Evolutionary conservation across 495 filamentous ascomycete species (phyloP), one percentile per base, ranked within the genome.

Genomic region (Penicillium riverlandense): DNA sequence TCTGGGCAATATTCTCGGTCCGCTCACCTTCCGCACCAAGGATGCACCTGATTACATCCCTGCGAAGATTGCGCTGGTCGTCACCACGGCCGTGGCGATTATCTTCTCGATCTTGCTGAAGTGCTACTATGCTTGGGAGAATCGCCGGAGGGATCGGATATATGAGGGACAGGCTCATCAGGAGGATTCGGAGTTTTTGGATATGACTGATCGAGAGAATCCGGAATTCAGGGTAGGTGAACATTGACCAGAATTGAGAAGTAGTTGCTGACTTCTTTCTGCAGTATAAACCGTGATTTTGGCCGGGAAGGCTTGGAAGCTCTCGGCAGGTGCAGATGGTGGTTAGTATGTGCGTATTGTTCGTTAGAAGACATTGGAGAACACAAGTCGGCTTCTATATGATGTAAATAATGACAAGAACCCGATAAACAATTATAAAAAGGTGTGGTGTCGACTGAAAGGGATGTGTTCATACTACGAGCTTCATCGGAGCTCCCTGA

Each of bases 51-150:
- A 75, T 7, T 84, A 79, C 48, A 70, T 67, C 11, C 79, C 80
- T 0, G 82, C 82, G 9, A 85, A 85, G 63, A 74, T 84, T 37
- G 66, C 77, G 1, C 67, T 84, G 10, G 55, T 79, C 9, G 74
- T 64, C 2, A 74, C 70, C 1, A 63, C 69, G 33, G 57, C 66
- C 2, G 67, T 63, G 0, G 68, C 63, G 11, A 69, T 66, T 22
- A 35, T 71, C 0, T 51, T 71, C 16, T 48, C 66, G 1, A 10
- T 62, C 13, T 14, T 70, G 1, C 48, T 78, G 34, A 55, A 60
- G 8, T 34, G 34, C 0, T 74, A 73, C 40, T 77, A 78, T 52
- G 50, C 62, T 1, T 71, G 59, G 59, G 68, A 69, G 49, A 78
- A 78, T 45, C 57, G 59, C 40, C 41, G 62, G 12, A 64, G 66